A percentile compares a stretch with the other conserved stretches of the same genome.
Conservation (phyloP, 2,329 filamentous ascomycete species). For the Malbranchea zuffiana region DNA sequence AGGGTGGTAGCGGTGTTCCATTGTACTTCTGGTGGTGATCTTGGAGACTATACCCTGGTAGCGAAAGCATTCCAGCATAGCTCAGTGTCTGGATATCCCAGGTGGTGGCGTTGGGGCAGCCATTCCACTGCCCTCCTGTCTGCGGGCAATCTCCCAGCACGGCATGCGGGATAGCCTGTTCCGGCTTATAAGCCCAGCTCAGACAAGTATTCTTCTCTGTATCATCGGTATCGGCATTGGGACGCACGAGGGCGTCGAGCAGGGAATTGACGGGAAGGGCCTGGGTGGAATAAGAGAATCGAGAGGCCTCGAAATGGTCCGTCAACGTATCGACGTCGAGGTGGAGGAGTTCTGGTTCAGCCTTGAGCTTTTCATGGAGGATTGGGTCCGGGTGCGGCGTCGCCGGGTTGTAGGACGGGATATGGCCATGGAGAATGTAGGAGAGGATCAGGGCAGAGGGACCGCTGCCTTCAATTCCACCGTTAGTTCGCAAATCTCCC, state of each 20-base stretch:
- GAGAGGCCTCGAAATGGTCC: slow-evolving; percentile 47
- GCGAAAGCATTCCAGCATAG: slow-evolving; percentile 51
- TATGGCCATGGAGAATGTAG: slow-evolving; percentile 51
- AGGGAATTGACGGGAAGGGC: slow-evolving; percentile 50
- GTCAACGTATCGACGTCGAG: slow-evolving; percentile 40
- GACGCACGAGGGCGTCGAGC: slow-evolving; percentile 48
- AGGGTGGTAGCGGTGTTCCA: slow-evolving; percentile 38
- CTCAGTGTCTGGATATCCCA: slow-evolving; percentile 50
- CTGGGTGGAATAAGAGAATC: slow-evolving; percentile 51
- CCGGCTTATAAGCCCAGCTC: slow-evolving; percentile 43
- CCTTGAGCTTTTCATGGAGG: slow-evolving; percentile 45
- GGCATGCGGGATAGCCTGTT: slow-evolving; percentile 43
- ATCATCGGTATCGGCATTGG: slow-evolving; percentile 48
- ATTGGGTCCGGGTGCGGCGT: slow-evolving; percentile 47
- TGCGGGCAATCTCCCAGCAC: slow-evolving; percentile 42
- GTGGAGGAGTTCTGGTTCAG: slow-evolving; percentile 38
- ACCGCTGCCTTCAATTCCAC: slow-evolving; percentile 43
- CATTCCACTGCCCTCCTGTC: slow-evolving; percentile 51
- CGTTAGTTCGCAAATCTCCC: neutral
- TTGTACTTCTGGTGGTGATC: slow-evolving; percentile 39
- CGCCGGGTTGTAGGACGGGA: slow-evolving; percentile 44
- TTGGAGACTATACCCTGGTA: slow-evolving; percentile 49
- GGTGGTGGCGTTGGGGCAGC: slow-evolving; percentile 42
- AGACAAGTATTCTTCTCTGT: slow-evolving; percentile 41
- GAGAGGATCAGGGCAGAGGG: slow-evolving; percentile 52